These are phyloP conservation scores for Tremella mesenterica DNA, from an alignment of 768 basidiomycete genomes.

Conservation along the genomic window DNA sequence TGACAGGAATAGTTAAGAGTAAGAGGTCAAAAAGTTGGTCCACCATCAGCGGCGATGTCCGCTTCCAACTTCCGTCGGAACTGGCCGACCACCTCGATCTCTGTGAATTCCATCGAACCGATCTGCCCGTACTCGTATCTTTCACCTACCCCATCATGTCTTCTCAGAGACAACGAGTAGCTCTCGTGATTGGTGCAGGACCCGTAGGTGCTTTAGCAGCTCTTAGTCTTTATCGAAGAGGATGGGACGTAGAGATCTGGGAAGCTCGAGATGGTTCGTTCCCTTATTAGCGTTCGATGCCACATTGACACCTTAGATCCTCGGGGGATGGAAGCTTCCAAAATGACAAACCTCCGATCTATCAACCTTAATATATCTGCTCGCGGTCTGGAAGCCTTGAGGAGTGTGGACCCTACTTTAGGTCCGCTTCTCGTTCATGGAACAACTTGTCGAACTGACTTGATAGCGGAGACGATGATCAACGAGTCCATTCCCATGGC, in stretches of 20 bases:
- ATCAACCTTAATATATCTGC: conserved; percentile 95
- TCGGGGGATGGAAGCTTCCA: conserved; percentile 19
- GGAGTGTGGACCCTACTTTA: conserved; percentile 57
- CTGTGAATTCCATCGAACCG: too few relatives aligned
- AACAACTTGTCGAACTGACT: conserved; percentile 6
- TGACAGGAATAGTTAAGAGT: not conserved
- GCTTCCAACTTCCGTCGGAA: too few relatives aligned
- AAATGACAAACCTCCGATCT: conserved; percentile 52
- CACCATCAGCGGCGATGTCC: too few relatives aligned
- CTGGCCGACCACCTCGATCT: too few relatives aligned
- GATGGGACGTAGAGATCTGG: conserved; percentile 53
- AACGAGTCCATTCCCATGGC: conserved; percentile 82
- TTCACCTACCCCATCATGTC: not conserved
- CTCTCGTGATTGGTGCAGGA: conserved; percentile 61
- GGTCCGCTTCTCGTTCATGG: conserved; percentile 20
- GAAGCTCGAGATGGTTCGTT: conserved; percentile 38
- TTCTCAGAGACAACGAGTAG: conserved; percentile 29
- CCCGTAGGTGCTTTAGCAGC: conserved; percentile 92
- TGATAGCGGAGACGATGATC: conserved; percentile 58
- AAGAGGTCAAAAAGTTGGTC: too few relatives aligned
- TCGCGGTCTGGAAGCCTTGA: conserved; percentile 79
- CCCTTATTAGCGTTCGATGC: not conserved
- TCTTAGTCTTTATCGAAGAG: conserved; percentile 70
- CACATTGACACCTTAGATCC: conserved; percentile 27
- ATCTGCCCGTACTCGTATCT: too few relatives aligned